Evolutionary conservation across 75 land plant genomes (phyloP), one percentile per base, ranked within the genome.

Genomic region (Pseudotsuga menziesii): DNA sequence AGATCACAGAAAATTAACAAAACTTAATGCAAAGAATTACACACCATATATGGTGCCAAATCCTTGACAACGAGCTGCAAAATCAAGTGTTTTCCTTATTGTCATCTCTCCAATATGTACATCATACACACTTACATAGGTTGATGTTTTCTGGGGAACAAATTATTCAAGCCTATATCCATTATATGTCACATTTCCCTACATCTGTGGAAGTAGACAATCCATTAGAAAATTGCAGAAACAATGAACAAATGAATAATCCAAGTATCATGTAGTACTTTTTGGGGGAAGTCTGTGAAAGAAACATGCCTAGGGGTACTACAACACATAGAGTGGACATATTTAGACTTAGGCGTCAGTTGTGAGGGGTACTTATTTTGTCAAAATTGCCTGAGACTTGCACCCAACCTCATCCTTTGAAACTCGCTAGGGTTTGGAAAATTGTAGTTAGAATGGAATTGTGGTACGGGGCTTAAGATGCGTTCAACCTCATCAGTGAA

Each of bases 11-110:
- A 41, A 39, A 3, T 41, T 22, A 69, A 41, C 72, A 41, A 69
- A 69, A 69, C 72, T 69, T 69, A 69, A 52, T 39, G 72, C 13
- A 69, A 69, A 41, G 72, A 69, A n/a, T 25, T 36, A 71, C 78
- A 52, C 76, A 85, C 85, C 82, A 80, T 82, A 86, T 62, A 79
- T 74, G 75, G 88, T 83, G 52, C 88, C 88, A 57, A 91, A 90
- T 23, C 94, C 92, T 83, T 94, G 92, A 63, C 89, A 91, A 60
- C 93, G 83, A 27, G 94, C 92, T 27, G 92, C 86, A 80, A 89
- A 94, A 79, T 88, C 93, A 22, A 94, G 66, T 16, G 97, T 94
- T 81, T 94, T 93, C 66, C 94, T 76, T 19, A 88, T 91, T 36
- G 97, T 91, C 39, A 94, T 81, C 80, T 94, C 94, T 11, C 85